Conservation (phyloP, 192 early-diverging fungal species). For the Irineochytrium annulatum region DNA sequence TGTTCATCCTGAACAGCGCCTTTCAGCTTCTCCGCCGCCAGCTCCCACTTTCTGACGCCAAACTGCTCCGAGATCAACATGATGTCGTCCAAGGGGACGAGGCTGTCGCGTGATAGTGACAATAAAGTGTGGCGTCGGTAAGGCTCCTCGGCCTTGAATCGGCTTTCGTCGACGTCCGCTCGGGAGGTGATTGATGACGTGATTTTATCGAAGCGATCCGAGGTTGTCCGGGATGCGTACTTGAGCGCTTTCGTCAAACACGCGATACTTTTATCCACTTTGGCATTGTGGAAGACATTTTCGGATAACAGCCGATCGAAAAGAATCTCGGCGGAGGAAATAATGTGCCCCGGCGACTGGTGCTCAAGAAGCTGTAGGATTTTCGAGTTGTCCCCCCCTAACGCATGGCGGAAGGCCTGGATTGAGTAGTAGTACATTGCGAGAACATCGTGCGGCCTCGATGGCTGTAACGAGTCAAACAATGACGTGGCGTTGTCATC, state of each 20-base stretch:
- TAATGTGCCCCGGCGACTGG: too few relatives aligned
- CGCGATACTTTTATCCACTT: too few relatives aligned
- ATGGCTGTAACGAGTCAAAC: slow-evolving; percentile 21
- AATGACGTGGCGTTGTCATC: slow-evolving; percentile 12
- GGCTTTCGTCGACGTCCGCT: background rate
- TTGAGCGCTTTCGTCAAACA: background rate
- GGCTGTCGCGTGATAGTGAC: slow-evolving; percentile 2
- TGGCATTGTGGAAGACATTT: too few relatives aligned
- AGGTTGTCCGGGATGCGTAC: slow-evolving; percentile 13
- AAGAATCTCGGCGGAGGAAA: too few relatives aligned
- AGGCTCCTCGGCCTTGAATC: slow-evolving; percentile 1
- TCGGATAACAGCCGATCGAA: too few relatives aligned
- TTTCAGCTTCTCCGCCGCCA: slow-evolving; percentile 10
- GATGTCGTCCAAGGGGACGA: slow-evolving; percentile 9
- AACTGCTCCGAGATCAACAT: slow-evolving; percentile 5
- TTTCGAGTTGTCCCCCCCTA: too few relatives aligned
- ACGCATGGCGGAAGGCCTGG: slow-evolving; percentile 4
- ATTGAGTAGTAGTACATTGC: slow-evolving; percentile 30
- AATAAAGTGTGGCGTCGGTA: slow-evolving; percentile 9
- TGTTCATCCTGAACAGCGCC: too few relatives aligned
- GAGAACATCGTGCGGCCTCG: slow-evolving; percentile 14
- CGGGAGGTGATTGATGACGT: background rate
- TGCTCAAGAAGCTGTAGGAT: too few relatives aligned
- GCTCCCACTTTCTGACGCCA: background rate
- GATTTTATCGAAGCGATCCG: slow-evolving; percentile 8